phyloP scores from a whole-genome alignment of 371 early-diverging fungal species.

The Capniomyces stellatus region DNA sequence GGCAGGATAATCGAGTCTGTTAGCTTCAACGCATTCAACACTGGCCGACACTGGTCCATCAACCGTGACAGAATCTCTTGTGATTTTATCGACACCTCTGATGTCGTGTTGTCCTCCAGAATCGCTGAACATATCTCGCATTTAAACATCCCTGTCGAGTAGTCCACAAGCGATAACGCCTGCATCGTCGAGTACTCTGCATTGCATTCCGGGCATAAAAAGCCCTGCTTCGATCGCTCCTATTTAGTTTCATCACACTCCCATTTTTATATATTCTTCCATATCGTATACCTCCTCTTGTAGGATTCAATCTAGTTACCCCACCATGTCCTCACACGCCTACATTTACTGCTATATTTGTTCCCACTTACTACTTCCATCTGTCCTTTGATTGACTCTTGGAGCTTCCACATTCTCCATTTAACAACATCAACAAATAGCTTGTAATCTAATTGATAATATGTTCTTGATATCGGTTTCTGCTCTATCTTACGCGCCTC shows the following conservation, averaged over 20 bases:
- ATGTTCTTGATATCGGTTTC: slow-evolving; percentile 43
- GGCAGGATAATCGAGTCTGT: slow-evolving; percentile 41
- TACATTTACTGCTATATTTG: no score
- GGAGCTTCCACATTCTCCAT: slow-evolving; percentile 75
- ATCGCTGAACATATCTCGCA: slow-evolving; percentile 39
- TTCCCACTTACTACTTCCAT: slow-evolving; percentile 33
- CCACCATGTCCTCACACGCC: no score
- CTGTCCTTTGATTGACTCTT: slow-evolving; percentile 42
- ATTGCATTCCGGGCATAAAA: slow-evolving; percentile 40
- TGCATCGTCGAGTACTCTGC: slow-evolving; percentile 36
- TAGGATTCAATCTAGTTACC: no score
- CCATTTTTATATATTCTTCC: slow-evolving; percentile 2
- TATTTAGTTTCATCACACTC: slow-evolving; percentile 11
- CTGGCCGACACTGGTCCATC: slow-evolving; percentile 60
- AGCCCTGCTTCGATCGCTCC: slow-evolving; percentile 56
- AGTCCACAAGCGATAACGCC: slow-evolving; percentile 31
- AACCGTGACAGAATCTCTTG: slow-evolving; percentile 30
- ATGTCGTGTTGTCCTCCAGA: slow-evolving; percentile 45
- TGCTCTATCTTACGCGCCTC: slow-evolving; percentile 47
- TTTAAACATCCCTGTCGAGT: slow-evolving; percentile 29
- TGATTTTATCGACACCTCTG: slow-evolving; percentile 34
- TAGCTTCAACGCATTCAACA: slow-evolving; percentile 59
- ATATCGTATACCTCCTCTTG: slow-evolving; percentile 8
- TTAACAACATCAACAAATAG: slow-evolving; percentile 84
- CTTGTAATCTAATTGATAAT: slow-evolving; percentile 81